A percentile compares a stretch with the other conserved stretches of the same genome.
Conservation (phyloP, 139 green algal species). For the Closterium sp. region DNA sequence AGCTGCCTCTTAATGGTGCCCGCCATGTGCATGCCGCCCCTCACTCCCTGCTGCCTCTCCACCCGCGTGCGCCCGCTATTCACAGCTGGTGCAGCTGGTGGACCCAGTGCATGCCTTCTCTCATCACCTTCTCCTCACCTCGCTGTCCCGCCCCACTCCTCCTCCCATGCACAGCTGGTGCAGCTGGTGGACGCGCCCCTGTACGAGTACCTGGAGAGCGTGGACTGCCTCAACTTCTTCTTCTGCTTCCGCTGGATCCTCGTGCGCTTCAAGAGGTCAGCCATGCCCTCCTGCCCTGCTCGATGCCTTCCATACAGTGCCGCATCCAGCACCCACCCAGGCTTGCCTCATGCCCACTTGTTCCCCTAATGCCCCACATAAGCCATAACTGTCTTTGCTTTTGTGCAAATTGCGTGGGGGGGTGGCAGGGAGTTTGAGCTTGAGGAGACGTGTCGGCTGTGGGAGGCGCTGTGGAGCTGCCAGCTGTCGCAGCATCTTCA, state of each 20-base stretch:
- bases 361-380: no score
- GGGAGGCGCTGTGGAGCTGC: conserved; percentile 81
- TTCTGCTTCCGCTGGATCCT: conserved; percentile 92
- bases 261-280: conserved; percentile 81
- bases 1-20: no score
- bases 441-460: conserved; percentile 78
- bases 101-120: background rate
- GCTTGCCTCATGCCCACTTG: no score
- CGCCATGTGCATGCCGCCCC: no score
- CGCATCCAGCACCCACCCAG: no score
- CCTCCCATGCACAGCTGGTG: conserved; percentile 59
- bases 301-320: no score
- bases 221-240: conserved; percentile 79
- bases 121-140: background rate
- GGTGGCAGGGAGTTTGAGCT: conserved; percentile 72
- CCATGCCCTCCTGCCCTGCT: no score
- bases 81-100: no score
- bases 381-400: no score
- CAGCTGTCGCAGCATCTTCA: conserved; percentile 70
- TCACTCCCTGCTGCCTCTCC: no score
- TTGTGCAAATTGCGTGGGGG: background rate
- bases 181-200: conserved; percentile 79
- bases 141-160: background rate
- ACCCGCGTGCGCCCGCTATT: no score
- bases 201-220: conserved; percentile 64